These are phyloP conservation scores for Albophoma yamanashiensis DNA, from an alignment of 2,329 filamentous ascomycete genomes.

Conservation along the genomic window DNA sequence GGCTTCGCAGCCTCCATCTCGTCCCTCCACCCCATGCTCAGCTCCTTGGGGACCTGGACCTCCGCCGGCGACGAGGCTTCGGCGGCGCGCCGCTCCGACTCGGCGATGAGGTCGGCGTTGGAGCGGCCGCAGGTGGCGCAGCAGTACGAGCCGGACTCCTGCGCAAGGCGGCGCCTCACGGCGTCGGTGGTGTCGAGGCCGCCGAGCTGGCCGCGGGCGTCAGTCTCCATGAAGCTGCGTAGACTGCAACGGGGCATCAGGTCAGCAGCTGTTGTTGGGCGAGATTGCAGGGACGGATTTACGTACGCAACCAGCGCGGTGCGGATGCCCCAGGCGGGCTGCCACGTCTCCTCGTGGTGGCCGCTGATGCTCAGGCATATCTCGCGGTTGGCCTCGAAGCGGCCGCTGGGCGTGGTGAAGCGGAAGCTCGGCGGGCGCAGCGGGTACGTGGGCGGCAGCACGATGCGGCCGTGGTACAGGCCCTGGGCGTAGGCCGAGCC, in stretches of 20 bases:
- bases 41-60: conserved; percentile 40
- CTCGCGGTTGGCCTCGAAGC: conserved; percentile 94
- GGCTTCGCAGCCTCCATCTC: conserved; percentile 41
- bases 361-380: conserved; percentile 91
- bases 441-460: conserved; percentile 81
- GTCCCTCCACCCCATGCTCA: conserved; percentile 62
- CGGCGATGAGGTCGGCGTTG: conserved; percentile 64
- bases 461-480: conserved; percentile 91
- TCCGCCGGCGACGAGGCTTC: conserved; percentile 26
- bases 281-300: neutral
- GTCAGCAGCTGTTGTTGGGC: neutral
- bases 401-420: conserved; percentile 81
- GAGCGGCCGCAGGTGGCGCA: conserved; percentile 61
- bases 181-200: conserved; percentile 68
- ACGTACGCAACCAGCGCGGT: conserved; percentile 63
- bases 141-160: conserved; percentile 51
- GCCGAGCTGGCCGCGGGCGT: conserved; percentile 78
- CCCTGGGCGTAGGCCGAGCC: conserved; percentile 68
- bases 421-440: conserved; percentile 91
- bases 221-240: conserved; percentile 86
- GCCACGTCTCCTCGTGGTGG: conserved; percentile 97
- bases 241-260: conserved; percentile 34
- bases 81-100: conserved; percentile 50
- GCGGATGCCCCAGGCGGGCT: conserved; percentile 92
- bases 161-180: conserved; percentile 59